These are phyloP conservation scores for Raphanus sativus DNA, from an alignment of 345 rosid species.

Conservation along the genomic window DNA sequence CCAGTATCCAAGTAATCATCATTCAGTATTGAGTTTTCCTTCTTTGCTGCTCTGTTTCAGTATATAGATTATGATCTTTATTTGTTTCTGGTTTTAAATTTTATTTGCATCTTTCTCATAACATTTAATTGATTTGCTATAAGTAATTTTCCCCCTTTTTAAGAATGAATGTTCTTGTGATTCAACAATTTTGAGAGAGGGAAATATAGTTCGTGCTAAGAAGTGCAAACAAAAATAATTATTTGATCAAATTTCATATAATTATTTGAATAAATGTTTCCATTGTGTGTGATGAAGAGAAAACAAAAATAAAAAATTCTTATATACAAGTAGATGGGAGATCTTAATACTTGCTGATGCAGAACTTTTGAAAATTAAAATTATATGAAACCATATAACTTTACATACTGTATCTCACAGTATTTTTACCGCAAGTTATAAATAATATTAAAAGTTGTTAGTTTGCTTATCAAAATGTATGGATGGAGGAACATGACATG, in stretches of 20 bases:
- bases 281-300: too few relatives aligned
- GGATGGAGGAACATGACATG: background rate
- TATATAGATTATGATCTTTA: constrained; percentile 17
- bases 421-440: background rate
- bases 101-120: background rate
- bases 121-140: background rate
- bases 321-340: background rate
- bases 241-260: too few relatives aligned
- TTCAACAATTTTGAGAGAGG: background rate
- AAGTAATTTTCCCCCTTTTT: background rate
- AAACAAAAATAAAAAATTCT: background rate
- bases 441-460: background rate
- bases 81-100: background rate
- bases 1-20: background rate
- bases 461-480: background rate
- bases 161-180: background rate
- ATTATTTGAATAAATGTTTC: too few relatives aligned
- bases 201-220: background rate
- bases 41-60: constrained; percentile 4
- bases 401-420: background rate
- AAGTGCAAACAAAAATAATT: too few relatives aligned
- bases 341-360: background rate
- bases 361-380: background rate
- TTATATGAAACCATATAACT: background rate
- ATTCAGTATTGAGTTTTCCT: constrained; percentile 7